Evolutionary conservation across 164 flowering plant genomes (phyloP), one percentile per base, ranked within the genome.

Genomic region (Nymphaea thermarum): DNA sequence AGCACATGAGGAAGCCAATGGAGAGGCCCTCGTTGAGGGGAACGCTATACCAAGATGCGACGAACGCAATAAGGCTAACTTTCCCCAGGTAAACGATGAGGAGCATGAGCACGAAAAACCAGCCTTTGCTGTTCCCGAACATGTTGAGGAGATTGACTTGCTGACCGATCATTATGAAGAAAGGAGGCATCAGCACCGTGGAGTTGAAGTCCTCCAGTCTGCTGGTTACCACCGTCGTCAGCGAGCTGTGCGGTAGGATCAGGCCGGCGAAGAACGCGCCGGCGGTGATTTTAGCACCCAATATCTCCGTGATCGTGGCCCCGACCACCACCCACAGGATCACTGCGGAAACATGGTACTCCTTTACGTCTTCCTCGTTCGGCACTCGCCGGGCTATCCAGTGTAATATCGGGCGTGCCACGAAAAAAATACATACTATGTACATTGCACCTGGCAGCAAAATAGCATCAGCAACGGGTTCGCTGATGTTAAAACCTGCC

Each of bases 231-330:
- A 84, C 79, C 5, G 91, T 53, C 3, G 94, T 91, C 4, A 91
- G 67, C 1, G 95, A 89, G 0, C 97, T 94, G 60, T 85, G 85
- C 0, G 95, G 97, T 1, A 91, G 76, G 0, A 76, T 84, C 42
- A 91, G 42, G 1, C 97, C 97, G 1, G 86, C 53, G 82, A 85
- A 77, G 12, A 85, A 36, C 1, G 96, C 80, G 0, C 90, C 94
- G 47, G 78, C 78, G 0, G 65, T 80, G 16, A 86, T 70, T 14
- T 82, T 82, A 1, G 78, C 44, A 1, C 94, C 92, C 5, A 79
- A 70, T 55, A 76, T 44, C 68, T 86, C 91, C 1, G 85, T 73
- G 0, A 81, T 1, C 43, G 86, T 82, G 0, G 82, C 85, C 16
- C 73, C 43, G 12, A 73, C 69, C 71, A 78, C 1, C 0, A 81